These are phyloP conservation scores for Moricandia moricandioides DNA, from an alignment of 345 rosid species.

Conservation along the genomic window DNA sequence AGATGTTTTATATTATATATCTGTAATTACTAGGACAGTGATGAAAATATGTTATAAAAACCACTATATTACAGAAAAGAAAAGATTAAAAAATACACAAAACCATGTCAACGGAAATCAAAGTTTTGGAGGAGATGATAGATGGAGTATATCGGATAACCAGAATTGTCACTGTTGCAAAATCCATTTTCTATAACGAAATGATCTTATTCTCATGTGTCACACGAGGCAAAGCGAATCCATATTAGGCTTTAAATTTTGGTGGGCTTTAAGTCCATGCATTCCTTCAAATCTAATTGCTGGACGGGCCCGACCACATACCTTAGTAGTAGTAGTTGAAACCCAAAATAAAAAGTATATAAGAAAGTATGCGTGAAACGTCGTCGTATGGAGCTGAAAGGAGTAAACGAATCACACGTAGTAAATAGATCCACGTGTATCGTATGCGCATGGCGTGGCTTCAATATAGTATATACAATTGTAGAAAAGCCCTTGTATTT, in stretches of 20 bases:
- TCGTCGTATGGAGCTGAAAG: not conserved
- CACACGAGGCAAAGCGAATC: not conserved
- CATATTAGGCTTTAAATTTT: not conserved
- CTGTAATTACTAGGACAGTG: not conserved
- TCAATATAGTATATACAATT: no score
- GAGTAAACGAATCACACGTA: slow-evolving; percentile 22
- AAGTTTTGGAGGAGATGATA: not conserved
- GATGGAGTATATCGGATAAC: not conserved
- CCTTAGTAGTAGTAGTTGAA: no score
- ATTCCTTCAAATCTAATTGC: no score
- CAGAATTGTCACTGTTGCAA: not conserved
- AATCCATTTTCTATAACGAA: no score
- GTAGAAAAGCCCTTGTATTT: no score
- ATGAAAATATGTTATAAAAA: not conserved
- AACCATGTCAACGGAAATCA: not conserved
- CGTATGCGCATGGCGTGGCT: no score
- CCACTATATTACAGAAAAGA: no score
- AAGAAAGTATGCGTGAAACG: not conserved
- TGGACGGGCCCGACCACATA: no score
- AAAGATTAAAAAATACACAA: not conserved
- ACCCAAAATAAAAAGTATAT: no score
- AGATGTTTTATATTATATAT: no score
- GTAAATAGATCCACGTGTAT: not conserved
- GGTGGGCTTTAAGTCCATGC: no score
- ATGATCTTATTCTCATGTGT: no score